A percentile compares a stretch with the other conserved stretches of the same genome.
phyloP scores from a whole-genome alignment of 2,329 filamentous ascomycete genomes.

The Neoscytalidium dimidiatum region DNA sequence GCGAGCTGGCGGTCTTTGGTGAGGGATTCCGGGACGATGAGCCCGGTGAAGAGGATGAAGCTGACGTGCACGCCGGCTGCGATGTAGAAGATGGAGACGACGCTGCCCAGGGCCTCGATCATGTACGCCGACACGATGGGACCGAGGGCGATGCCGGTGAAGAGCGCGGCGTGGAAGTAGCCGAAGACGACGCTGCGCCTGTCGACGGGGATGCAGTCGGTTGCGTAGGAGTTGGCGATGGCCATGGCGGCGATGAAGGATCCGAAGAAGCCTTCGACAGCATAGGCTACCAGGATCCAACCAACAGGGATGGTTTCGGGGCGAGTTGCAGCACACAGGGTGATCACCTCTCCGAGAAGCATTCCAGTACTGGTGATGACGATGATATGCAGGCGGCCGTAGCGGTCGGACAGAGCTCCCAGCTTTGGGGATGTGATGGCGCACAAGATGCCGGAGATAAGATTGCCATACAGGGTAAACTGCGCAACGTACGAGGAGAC shows the following conservation, averaged over 20 bases:
- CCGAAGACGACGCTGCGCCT: constrained; percentile 82
- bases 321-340: constrained; percentile 74
- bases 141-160: constrained; percentile 83
- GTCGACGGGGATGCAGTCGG: constrained; percentile 82
- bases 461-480: constrained; percentile 74
- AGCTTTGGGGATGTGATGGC: constrained; percentile 81
- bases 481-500: constrained; percentile 76
- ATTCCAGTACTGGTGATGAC: constrained; percentile 74
- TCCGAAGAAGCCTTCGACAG: constrained; percentile 81
- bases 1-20: constrained; percentile 69
- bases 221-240: constrained; percentile 80
- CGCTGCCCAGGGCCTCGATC: constrained; percentile 71
- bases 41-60: constrained; percentile 71
- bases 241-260: constrained; percentile 85
- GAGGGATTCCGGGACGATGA: constrained; percentile 82
- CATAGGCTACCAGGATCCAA: constrained; percentile 74
- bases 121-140: constrained; percentile 80
- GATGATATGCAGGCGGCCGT: constrained; percentile 76
- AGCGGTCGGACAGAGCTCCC: constrained; percentile 82
- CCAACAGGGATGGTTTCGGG: constrained; percentile 74
- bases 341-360: constrained; percentile 72
- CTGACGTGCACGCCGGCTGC: constrained; percentile 70
- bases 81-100: constrained; percentile 84
- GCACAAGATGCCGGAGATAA: constrained; percentile 75
- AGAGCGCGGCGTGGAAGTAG: constrained; percentile 86